phyloP scores from a whole-genome alignment of 2,329 filamentous ascomycete genomes.

The Penicillium sp. region DNA sequence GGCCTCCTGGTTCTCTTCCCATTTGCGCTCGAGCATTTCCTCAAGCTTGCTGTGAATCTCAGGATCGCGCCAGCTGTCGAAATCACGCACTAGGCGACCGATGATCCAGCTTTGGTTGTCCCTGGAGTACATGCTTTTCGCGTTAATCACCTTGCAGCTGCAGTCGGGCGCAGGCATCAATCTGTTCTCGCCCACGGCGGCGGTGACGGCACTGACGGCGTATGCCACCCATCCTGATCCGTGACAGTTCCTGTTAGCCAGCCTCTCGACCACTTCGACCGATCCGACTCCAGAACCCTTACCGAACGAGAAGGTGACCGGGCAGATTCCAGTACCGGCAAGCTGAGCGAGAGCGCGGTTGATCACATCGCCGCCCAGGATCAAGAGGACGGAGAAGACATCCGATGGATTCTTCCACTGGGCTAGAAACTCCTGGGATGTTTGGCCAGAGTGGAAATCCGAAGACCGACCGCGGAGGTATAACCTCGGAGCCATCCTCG shows the following conservation, averaged over 20 bases:
- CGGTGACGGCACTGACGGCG: conserved; percentile 29
- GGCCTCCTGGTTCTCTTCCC: no score
- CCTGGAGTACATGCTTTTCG: conserved; percentile 35
- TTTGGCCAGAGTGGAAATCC: no score
- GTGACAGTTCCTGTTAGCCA: not conserved
- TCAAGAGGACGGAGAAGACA: conserved; percentile 35
- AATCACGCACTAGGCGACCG: conserved; percentile 45
- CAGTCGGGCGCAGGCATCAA: conserved; percentile 39
- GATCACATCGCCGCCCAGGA: conserved; percentile 40
- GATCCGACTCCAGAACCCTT: no score
- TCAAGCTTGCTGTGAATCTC: not conserved
- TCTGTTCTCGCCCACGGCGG: conserved; percentile 32
- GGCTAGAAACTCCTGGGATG: not conserved
- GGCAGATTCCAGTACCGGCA: conserved; percentile 26
- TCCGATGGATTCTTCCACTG: conserved; percentile 22
- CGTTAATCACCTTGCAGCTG: conserved; percentile 36
- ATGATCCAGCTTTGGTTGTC: conserved; percentile 46
- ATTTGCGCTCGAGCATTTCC: not conserved
- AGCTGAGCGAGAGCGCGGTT: conserved; percentile 36
- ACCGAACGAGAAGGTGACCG: conserved; percentile 42
- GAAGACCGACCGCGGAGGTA: no score
- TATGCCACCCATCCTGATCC: conserved; percentile 41
- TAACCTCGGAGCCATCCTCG: no score
- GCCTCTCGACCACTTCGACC: no score
- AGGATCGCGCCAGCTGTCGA: conserved; percentile 33